phyloP scores from a whole-genome alignment of 176 grass and related monocot species.

The Aegilops speltoides region DNA sequence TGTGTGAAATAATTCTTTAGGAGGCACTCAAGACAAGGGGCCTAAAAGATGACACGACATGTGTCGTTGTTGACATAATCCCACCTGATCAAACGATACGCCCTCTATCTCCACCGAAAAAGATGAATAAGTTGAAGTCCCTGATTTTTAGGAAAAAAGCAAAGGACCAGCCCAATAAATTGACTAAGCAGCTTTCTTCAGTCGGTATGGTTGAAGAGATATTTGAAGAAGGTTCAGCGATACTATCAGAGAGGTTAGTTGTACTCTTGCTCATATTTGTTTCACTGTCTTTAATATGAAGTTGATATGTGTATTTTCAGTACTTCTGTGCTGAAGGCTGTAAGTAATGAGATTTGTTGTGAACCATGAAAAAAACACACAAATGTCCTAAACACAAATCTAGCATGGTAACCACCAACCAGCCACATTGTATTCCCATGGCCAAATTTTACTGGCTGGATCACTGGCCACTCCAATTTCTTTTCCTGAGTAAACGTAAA shows the following conservation, averaged over 20 bases:
- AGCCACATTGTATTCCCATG: not conserved
- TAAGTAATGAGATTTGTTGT: not conserved
- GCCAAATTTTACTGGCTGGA: not conserved
- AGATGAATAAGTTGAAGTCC: slow-evolving; percentile 78
- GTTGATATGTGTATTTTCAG: not conserved
- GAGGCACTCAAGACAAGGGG: slow-evolving; percentile 92
- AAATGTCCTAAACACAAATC: not conserved
- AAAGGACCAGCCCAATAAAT: slow-evolving; percentile 64
- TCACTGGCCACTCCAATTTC: not conserved
- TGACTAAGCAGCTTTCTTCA: slow-evolving; percentile 71
- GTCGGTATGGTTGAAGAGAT: slow-evolving; percentile 74
- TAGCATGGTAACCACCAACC: not conserved
- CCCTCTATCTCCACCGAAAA: slow-evolving; percentile 72
- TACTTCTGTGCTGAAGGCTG: not conserved
- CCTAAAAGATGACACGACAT: slow-evolving; percentile 94
- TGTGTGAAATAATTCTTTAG: slow-evolving; percentile 44
- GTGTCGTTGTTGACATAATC: slow-evolving; percentile 93
- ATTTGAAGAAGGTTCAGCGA: slow-evolving; percentile 98
- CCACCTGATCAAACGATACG: slow-evolving; percentile 62
- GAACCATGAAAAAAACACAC: not conserved
- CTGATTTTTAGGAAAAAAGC: slow-evolving; percentile 71
- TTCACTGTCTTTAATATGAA: not conserved
- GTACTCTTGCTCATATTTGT: not conserved
- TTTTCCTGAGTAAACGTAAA: not conserved
- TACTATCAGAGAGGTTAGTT: slow-evolving; percentile 84